These are phyloP conservation scores for Beauveria pseudobassiana DNA, from an alignment of 2,329 filamentous ascomycete genomes.

Conservation along the genomic window DNA sequence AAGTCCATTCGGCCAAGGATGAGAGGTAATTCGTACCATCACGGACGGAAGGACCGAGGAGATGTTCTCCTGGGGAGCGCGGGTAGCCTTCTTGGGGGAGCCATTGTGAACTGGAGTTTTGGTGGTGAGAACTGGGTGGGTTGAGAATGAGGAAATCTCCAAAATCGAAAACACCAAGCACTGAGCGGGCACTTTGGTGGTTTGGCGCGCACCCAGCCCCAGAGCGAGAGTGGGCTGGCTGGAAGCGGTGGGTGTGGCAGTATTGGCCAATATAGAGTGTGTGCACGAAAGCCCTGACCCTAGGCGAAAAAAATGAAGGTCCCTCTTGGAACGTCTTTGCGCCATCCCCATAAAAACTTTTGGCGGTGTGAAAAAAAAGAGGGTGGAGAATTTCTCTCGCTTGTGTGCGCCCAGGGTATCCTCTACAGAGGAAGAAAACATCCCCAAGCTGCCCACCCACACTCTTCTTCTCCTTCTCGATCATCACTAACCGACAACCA, in stretches of 20 bases:
- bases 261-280: conserved; percentile 16
- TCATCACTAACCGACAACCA: conserved; percentile 32
- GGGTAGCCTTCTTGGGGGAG: conserved; percentile 80
- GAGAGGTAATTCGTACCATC: conserved; percentile 58
- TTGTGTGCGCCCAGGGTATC: not conserved
- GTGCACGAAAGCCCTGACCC: conserved; percentile 24
- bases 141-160: conserved; percentile 16
- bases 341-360: not conserved
- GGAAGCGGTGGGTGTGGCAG: conserved; percentile 32
- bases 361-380: conserved; percentile 13
- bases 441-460: not conserved
- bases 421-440: not conserved
- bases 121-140: conserved; percentile 2
- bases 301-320: conserved; percentile 12
- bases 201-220: conserved; percentile 14
- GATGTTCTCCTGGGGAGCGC: conserved; percentile 92
- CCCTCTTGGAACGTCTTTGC: not conserved
- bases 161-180: conserved; percentile 18
- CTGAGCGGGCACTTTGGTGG: conserved; percentile 14
- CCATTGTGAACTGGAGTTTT: conserved; percentile 47
- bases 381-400: conserved; percentile 2
- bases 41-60: conserved; percentile 93
- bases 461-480: conserved; percentile 13
- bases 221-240: conserved; percentile 6
- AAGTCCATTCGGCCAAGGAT: too few relatives aligned